These are phyloP conservation scores for Coccomyxa sp. DNA, from an alignment of 139 green algal species.

Conservation along the genomic window DNA sequence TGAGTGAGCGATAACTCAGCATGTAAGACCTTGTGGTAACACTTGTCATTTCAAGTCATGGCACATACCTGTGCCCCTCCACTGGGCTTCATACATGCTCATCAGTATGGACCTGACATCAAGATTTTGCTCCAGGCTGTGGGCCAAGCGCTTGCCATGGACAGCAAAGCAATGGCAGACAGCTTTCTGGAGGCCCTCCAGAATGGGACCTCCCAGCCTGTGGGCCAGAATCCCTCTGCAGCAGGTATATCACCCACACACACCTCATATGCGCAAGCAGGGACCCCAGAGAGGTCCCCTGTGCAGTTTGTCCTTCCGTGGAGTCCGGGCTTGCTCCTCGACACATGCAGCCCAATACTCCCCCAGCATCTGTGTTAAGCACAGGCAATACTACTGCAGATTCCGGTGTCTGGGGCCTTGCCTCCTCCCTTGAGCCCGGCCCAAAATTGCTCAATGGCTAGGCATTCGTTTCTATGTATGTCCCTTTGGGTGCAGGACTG, in stretches of 20 bases:
- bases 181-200: conserved; percentile 41
- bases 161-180: conserved; percentile 21
- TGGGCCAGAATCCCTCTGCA: not conserved
- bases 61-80: not conserved
- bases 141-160: not conserved
- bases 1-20: not conserved
- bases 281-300: not conserved
- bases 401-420: not conserved
- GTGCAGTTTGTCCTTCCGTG: not conserved
- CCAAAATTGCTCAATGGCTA: not conserved
- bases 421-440: not conserved
- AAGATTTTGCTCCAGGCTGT: not conserved
- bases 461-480: not conserved
- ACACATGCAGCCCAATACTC: too few relatives aligned
- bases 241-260: not conserved
- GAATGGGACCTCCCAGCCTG: not conserved
- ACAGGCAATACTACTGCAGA: not conserved
- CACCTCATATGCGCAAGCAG: not conserved
- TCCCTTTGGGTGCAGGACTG: not conserved
- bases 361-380: not conserved
- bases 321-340: too few relatives aligned
- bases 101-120: not conserved
- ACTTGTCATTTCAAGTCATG: not conserved
- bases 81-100: not conserved
- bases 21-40: not conserved